phyloP scores from a whole-genome alignment of 1,284 basidiomycete genomes.

The Stereum hirsutum region DNA sequence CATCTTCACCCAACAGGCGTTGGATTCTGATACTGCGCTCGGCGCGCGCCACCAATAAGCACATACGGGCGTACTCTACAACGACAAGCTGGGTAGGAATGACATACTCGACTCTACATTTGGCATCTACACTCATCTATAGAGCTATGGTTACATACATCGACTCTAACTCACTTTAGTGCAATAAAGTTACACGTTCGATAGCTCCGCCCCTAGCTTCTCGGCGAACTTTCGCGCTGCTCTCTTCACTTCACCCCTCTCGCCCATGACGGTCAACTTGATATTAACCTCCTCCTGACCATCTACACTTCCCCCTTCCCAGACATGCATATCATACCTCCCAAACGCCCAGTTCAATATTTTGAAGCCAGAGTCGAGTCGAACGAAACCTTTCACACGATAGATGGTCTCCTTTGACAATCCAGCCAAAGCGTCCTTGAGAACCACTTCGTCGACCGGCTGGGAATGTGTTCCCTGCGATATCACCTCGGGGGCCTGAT shows the following conservation, averaged over 20 bases:
- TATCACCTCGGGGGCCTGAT: slow-evolving; percentile 10
- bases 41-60: too few species aligned
- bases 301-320: slow-evolving; percentile 23
- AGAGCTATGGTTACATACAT: too few species aligned
- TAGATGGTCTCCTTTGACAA: slow-evolving; percentile 65
- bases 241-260: slow-evolving; percentile 67
- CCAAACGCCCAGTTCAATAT: slow-evolving; percentile 93
- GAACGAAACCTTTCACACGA: slow-evolving; percentile 78
- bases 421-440: slow-evolving; percentile 36
- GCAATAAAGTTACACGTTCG: too few species aligned
- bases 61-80: too few species aligned
- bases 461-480: background rate
- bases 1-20: too few species aligned
- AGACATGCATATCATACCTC: slow-evolving; percentile 57
- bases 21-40: too few species aligned
- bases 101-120: too few species aligned
- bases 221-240: slow-evolving; percentile 49
- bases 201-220: slow-evolving; percentile 36
- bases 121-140: too few species aligned
- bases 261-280: slow-evolving; percentile 80
- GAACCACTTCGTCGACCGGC: slow-evolving; percentile 23
- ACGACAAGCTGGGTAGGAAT: too few species aligned
- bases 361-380: slow-evolving; percentile 35
- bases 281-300: slow-evolving; percentile 27
- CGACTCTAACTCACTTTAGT: too few species aligned